Evolutionary conservation across 352 stramenopile genomes (phyloP).

Genomic region (Globisporangium apiculatum): DNA sequence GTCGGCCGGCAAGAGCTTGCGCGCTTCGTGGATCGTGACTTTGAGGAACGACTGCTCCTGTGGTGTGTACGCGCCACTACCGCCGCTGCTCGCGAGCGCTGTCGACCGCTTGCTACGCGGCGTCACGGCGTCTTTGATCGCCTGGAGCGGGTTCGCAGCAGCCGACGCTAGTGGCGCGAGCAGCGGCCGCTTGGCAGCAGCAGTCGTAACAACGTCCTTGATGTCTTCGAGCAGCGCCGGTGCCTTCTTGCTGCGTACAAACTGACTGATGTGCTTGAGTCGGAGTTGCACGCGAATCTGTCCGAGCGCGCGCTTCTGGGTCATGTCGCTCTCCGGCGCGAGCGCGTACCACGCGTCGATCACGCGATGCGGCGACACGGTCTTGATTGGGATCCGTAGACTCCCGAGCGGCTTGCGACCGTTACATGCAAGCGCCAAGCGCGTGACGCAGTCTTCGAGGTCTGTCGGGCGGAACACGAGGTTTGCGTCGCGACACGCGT

Average conservation of each 20-base stretch:
- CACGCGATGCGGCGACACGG: constrained; percentile 46
- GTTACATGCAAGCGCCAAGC: constrained; percentile 36
- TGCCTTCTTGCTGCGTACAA: constrained; percentile 32
- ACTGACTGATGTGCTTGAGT: constrained; percentile 20
- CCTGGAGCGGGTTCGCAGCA: constrained; percentile 5
- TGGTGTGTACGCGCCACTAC: constrained; percentile 1
- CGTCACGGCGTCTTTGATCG: constrained; percentile 10
- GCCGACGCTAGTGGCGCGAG: not conserved
- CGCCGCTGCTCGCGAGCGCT: constrained; percentile 4
- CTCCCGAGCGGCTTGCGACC: constrained; percentile 46
- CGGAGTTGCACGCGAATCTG: constrained; percentile 51
- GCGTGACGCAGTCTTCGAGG: constrained; percentile 57
- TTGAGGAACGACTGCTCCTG: constrained; percentile 50
- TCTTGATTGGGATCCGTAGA: constrained; percentile 60
- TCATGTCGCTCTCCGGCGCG: constrained; percentile 56
- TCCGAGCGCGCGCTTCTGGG: constrained; percentile 51
- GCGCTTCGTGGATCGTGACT: constrained; percentile 47
- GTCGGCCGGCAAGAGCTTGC: constrained; percentile 43
- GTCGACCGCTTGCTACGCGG: constrained; percentile 4
- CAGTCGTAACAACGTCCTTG: constrained; percentile 12
- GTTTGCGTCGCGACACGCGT: constrained; percentile 58
- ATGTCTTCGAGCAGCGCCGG: constrained; percentile 25
- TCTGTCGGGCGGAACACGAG: constrained; percentile 52
- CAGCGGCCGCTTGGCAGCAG: constrained; percentile 3
- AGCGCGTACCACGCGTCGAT: constrained; percentile 62